Base-by-base conservation (phyloP, 306 rosid species). In the Echinosophora koreensis region DNA sequence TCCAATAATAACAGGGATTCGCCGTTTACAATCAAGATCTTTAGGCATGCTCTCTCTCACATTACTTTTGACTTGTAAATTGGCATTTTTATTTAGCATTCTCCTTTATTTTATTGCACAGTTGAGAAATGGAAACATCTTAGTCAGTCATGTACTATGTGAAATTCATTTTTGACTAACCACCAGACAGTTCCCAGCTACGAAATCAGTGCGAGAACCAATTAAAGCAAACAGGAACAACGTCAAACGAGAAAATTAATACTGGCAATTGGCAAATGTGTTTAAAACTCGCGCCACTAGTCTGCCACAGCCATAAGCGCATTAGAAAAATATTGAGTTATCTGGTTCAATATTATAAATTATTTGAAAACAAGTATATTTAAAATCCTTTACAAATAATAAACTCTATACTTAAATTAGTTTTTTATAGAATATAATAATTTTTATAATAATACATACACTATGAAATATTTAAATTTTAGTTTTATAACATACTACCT, bases 11-110 rank as follows among this genome's bases (percentile, higher is more conserved):
- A 56, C 73, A 49, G 6, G 41, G 77, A 66, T 66, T 80, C 39
- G 54, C 79, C 39, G 67, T 55, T 66, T 78, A 37, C 18, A 37
- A 46, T 78, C 74, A 27, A 55, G 32, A 81, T 76, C 56, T 77
- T 30, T 38, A 70, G 54, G 80, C 71, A 50, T 63, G 66, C 84
- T 46, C 75, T 56, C 76, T 67, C 42, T 68, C 10, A 32, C 6
- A 22, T n/a, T n/a, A n/a, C 89, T 88, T 85, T 87, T 91, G 92
- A 87, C 97, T 74, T 66, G 44, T 12, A n/a, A 35, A 58, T 50
- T 38, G 42, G 1, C 67, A 35, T 76, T 87, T 46, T 22, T 22
- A 22, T 22, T 22, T 22, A 22, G 22, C 22, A 22, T 22, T 22
- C 22, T 22, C 22, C 22, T 22, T 22, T 42, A 50, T 61, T 39